phyloP scores from a whole-genome alignment of 2,329 filamentous ascomycete genomes.

The Plectosphaerella sp. region DNA sequence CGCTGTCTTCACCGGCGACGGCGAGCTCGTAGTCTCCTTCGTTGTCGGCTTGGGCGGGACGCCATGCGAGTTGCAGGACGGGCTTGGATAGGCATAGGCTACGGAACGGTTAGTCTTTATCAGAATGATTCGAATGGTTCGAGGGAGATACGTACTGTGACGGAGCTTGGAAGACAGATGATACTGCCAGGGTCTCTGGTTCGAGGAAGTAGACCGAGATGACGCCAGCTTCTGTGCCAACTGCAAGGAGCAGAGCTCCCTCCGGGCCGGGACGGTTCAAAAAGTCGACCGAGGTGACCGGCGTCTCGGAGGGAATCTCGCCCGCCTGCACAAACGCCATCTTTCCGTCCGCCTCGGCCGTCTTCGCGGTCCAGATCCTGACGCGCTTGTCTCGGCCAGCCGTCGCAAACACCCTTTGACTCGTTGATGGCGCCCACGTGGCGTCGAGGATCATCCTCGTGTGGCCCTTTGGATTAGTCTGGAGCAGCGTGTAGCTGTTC shows the following conservation, averaged over 20 bases:
- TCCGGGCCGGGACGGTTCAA: slow-evolving; percentile 26
- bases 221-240: slow-evolving; percentile 53
- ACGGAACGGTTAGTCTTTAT: slow-evolving; percentile 10
- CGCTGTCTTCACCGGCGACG: slow-evolving; percentile 57
- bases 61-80: slow-evolving; percentile 66
- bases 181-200: slow-evolving; percentile 30
- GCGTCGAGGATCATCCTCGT: slow-evolving; percentile 87
- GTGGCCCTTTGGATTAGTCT: slow-evolving; percentile 79
- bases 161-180: slow-evolving; percentile 24
- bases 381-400: slow-evolving; percentile 86
- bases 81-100: slow-evolving; percentile 58
- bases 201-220: slow-evolving; percentile 39
- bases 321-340: slow-evolving; percentile 45
- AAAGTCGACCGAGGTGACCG: slow-evolving; percentile 72
- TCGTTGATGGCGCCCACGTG: slow-evolving; percentile 66
- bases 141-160: slow-evolving; percentile 30
- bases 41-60: slow-evolving; percentile 34
- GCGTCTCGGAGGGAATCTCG: slow-evolving; percentile 48
- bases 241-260: slow-evolving; percentile 40
- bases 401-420: slow-evolving; percentile 65
- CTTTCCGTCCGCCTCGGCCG: slow-evolving; percentile 20
- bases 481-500: slow-evolving; percentile 50
- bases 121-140: too few relatives aligned
- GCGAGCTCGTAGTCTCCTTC: slow-evolving; percentile 32
- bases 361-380: slow-evolving; percentile 58